Conservation (phyloP, 768 basidiomycete genomes). For the Panaeolus papilionaceus region DNA sequence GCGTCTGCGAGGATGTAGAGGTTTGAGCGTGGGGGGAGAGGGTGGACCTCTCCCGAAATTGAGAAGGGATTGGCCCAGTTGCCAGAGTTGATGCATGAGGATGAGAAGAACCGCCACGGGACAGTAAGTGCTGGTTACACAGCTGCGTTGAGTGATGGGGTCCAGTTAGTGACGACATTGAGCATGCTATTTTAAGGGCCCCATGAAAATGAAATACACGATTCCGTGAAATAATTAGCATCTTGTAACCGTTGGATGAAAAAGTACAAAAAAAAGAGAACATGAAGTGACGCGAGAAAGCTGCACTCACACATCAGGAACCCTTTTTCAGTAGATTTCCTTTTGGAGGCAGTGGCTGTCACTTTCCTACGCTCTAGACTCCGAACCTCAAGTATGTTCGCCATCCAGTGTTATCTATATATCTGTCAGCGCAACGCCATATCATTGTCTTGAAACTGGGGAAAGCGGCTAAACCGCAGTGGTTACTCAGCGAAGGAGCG, state of each 20-base stretch:
- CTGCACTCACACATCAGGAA: conserved; percentile 50
- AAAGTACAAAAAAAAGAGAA: too few relatives aligned
- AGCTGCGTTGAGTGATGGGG: conserved; percentile 46
- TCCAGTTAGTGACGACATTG: conserved; percentile 61
- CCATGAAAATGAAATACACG: too few relatives aligned
- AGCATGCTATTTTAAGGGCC: conserved; percentile 43
- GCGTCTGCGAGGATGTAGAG: conserved; percentile 61
- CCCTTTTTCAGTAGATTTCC: conserved; percentile 18
- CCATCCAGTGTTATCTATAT: too few relatives aligned
- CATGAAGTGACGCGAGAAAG: neutral
- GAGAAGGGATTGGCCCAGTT: conserved; percentile 73
- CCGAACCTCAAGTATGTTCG: too few relatives aligned
- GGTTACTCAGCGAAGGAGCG: too few relatives aligned
- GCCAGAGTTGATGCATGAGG: conserved; percentile 63
- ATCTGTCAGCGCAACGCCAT: too few relatives aligned
- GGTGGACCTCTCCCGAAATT: conserved; percentile 60
- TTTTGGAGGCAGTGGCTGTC: neutral
- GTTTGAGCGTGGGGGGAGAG: conserved; percentile 60
- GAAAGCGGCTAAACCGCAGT: too few relatives aligned
- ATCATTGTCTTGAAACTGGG: too few relatives aligned
- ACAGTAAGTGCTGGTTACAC: conserved; percentile 42
- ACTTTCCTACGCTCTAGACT: too few relatives aligned
- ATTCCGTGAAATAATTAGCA: too few relatives aligned
- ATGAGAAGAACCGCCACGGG: conserved; percentile 55
- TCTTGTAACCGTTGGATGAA: too few relatives aligned